A percentile compares a stretch with the other conserved stretches of the same genome.
phyloP scores from a whole-genome alignment of 2,329 filamentous ascomycete genomes.

The Nannizzia gypsea region DNA sequence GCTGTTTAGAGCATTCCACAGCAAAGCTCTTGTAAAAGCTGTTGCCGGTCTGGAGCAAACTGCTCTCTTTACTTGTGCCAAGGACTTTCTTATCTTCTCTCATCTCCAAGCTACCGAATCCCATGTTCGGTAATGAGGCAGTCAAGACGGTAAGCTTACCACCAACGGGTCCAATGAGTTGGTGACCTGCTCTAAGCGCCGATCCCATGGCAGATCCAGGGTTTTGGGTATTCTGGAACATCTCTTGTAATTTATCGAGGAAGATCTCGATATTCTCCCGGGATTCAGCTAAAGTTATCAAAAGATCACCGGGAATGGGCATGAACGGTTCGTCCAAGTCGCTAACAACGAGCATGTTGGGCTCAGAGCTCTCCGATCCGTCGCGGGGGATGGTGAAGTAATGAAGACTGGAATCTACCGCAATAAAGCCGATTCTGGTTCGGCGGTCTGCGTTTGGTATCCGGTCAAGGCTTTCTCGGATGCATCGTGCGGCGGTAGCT shows the following conservation, averaged over 20 bases:
- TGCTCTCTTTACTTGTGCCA: constrained; percentile 83
- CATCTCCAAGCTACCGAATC: constrained; percentile 80
- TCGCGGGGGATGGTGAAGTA: constrained; percentile 94
- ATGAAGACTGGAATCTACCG: constrained; percentile 85
- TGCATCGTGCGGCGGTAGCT: constrained; percentile 83
- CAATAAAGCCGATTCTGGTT: constrained; percentile 87
- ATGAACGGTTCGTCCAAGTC: constrained; percentile 95
- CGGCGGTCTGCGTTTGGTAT: constrained; percentile 96
- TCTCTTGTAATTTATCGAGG: constrained; percentile 77
- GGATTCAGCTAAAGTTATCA: constrained; percentile 81
- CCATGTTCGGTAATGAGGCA: constrained; percentile 79
- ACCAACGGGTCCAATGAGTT: constrained; percentile 84
- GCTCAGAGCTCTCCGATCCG: constrained; percentile 68
- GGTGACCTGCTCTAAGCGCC: constrained; percentile 83
- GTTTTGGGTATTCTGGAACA: constrained; percentile 93
- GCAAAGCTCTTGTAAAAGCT: constrained; percentile 99
- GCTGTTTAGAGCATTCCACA: constrained; percentile 96
- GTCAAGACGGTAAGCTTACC: constrained; percentile 91
- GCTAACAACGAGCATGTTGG: constrained; percentile 85
- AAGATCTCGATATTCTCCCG: constrained; percentile 85
- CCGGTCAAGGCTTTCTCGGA: constrained; percentile 84
- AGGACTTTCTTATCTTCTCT: constrained; percentile 93
- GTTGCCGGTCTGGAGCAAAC: constrained; percentile 78
- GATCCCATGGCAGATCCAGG: constrained; percentile 89
- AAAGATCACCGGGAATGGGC: constrained; percentile 79